Conservation (phyloP, 2,329 filamentous ascomycete species). For the Bisporella sp. region DNA sequence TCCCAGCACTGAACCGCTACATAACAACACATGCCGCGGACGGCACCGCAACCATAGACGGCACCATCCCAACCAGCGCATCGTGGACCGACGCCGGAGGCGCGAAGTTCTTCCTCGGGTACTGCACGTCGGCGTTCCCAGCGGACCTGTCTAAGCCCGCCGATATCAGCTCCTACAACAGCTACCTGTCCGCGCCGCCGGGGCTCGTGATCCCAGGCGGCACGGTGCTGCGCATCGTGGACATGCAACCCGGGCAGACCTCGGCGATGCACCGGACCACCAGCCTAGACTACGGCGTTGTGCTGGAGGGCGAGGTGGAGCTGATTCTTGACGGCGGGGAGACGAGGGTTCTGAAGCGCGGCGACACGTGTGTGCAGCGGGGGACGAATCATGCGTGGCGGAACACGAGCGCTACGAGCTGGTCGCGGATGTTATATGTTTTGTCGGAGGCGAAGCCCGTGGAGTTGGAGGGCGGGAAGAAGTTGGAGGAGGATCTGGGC, state of each 20-base stretch:
- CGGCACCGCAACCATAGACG: background rate
- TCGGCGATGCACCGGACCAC: conserved; percentile 36
- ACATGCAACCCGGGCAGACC: conserved; percentile 13
- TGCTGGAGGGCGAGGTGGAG: conserved; percentile 34
- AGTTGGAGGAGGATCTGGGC: background rate
- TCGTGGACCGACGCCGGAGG: conserved; percentile 6
- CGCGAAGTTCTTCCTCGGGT: conserved; percentile 21
- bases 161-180: conserved; percentile 13
- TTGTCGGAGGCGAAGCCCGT: background rate
- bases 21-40: background rate
- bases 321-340: conserved; percentile 35
- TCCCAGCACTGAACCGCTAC: background rate
- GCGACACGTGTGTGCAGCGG: conserved; percentile 36
- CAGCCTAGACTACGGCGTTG: conserved; percentile 35
- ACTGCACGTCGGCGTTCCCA: conserved; percentile 16
- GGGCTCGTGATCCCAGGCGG: conserved; percentile 14
- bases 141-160: conserved; percentile 6
- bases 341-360: conserved; percentile 30
- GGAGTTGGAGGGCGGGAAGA: conserved; percentile 5
- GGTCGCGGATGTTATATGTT: conserved; percentile 24
- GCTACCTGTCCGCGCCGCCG: conserved; percentile 14
- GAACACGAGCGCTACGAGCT: conserved; percentile 14
- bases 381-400: conserved; percentile 39
- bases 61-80: background rate
- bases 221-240: conserved; percentile 19